Evolutionary conservation across 2,329 filamentous ascomycete genomes (phyloP).

Genomic region (Talaromyces sp.): DNA sequence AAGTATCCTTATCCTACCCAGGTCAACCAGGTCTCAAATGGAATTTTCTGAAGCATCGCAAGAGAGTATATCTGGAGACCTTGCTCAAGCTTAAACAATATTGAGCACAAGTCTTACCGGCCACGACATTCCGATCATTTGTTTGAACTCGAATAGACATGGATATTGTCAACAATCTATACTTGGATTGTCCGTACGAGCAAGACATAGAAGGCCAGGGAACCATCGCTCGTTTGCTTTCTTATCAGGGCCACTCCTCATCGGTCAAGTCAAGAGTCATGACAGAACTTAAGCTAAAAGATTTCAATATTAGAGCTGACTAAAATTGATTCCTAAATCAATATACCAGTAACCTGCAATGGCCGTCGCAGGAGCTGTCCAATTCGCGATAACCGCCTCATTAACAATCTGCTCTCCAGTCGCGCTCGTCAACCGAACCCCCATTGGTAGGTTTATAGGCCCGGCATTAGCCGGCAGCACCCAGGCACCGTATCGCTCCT

Average conservation of each 20-base stretch:
- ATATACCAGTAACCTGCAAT: conserved; percentile 12
- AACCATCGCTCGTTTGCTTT: not conserved
- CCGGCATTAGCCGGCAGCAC: conserved; percentile 1
- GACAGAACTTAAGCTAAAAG: not conserved
- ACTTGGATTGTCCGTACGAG: too few species aligned
- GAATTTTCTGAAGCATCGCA: too few species aligned
- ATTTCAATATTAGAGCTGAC: not conserved
- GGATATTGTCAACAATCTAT: too few species aligned
- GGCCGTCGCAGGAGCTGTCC: conserved; percentile 7
- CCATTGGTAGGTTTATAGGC: conserved; percentile 4
- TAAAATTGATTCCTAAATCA: conserved; percentile 10
- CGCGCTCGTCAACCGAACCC: conserved; percentile 6
- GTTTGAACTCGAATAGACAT: too few species aligned
- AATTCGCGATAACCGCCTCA: conserved; percentile 5
- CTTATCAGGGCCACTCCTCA: not conserved
- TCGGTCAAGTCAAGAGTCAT: not conserved
- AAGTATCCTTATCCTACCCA: too few species aligned
- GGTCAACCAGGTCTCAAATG: too few species aligned
- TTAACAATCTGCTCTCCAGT: conserved; percentile 13
- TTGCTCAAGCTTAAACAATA: too few species aligned
- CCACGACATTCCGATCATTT: too few species aligned
- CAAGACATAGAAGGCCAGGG: too few species aligned
- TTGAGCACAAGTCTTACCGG: too few species aligned
- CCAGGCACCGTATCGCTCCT: conserved; percentile 13
- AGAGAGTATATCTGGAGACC: too few species aligned